Percentiles rank a stretch among this genome's conserved stretches.
Evolutionary conservation across 208 protist species (phyloP).

Genomic region (Leishmania tropica): DNA sequence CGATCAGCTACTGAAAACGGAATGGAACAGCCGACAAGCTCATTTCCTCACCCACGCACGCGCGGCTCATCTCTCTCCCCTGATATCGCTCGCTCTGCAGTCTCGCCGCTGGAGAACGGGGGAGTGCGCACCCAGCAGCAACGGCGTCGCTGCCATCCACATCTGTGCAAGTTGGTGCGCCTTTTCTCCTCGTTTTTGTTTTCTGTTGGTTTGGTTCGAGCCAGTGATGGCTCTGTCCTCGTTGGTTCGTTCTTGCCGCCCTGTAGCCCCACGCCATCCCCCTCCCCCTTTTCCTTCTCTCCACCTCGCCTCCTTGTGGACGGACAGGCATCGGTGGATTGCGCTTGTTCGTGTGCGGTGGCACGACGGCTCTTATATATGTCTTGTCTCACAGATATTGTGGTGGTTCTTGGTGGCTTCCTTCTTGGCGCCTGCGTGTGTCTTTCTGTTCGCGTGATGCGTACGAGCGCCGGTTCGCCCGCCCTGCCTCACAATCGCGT

Average conservation of each 20-base stretch:
- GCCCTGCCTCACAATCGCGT: not conserved
- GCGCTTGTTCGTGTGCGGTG: not conserved
- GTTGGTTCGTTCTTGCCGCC: too few species aligned
- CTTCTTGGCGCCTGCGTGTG: not conserved
- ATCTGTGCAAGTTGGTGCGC: not conserved
- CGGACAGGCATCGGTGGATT: not conserved
- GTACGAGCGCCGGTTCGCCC: not conserved
- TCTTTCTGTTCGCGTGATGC: not conserved
- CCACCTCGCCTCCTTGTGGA: not conserved
- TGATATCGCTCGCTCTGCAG: not conserved
- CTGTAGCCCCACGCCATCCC: not conserved
- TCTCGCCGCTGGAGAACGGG: not conserved
- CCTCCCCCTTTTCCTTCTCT: not conserved
- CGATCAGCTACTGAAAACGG: not conserved
- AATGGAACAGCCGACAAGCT: not conserved
- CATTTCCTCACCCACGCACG: not conserved
- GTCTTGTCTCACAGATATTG: not conserved
- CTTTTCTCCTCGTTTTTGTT: not conserved
- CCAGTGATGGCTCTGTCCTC: not conserved
- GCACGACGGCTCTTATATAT: not conserved
- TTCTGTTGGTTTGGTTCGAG: not conserved
- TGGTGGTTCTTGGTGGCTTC: not conserved
- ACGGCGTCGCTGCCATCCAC: not conserved
- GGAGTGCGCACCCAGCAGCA: not conserved
- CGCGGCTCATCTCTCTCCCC: not conserved